phyloP scores from a whole-genome alignment of 371 early-diverging fungal genomes.

The Blakeslea trispora region DNA sequence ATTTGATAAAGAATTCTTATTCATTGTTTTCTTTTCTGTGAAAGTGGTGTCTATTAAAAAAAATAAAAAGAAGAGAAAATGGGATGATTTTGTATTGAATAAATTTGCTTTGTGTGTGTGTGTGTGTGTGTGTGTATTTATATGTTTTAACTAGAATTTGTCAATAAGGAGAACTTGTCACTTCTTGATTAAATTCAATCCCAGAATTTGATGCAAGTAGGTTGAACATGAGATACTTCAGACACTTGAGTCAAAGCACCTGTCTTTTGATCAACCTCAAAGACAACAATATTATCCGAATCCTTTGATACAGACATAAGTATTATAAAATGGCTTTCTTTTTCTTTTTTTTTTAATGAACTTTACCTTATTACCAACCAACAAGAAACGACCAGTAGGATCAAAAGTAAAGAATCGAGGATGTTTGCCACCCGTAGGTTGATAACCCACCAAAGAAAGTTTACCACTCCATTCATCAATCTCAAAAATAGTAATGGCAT shows the following conservation, averaged over 20 bases:
- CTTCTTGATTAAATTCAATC: too few species aligned
- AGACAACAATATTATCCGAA: conserved; percentile 40
- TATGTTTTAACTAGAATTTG: too few species aligned
- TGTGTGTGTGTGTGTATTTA: too few species aligned
- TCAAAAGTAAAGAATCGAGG: conserved; percentile 49
- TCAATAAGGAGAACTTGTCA: too few species aligned
- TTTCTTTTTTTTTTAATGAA: too few species aligned
- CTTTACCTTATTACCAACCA: conserved; percentile 45
- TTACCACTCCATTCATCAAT: conserved; percentile 41
- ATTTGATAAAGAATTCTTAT: too few species aligned
- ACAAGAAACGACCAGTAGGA: conserved; percentile 40
- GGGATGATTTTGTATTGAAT: too few species aligned
- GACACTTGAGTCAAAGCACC: conserved; percentile 33
- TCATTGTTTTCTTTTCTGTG: too few species aligned
- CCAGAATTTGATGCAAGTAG: conserved; percentile 47
- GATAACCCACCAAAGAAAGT: conserved; percentile 30
- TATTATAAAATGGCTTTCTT: too few species aligned
- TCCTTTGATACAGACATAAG: conserved; percentile 21
- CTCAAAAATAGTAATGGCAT: conserved; percentile 35
- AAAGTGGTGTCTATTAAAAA: too few species aligned
- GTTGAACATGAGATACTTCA: conserved; percentile 32
- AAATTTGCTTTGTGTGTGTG: too few species aligned
- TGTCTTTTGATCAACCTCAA: conserved; percentile 33
- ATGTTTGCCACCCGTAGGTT: conserved; percentile 36
- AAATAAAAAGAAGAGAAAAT: too few species aligned